A percentile compares a stretch with the other conserved stretches of the same genome.
Conservation (phyloP, 2,329 filamentous ascomycete genomes). For the Chaetothyriales sp. region DNA sequence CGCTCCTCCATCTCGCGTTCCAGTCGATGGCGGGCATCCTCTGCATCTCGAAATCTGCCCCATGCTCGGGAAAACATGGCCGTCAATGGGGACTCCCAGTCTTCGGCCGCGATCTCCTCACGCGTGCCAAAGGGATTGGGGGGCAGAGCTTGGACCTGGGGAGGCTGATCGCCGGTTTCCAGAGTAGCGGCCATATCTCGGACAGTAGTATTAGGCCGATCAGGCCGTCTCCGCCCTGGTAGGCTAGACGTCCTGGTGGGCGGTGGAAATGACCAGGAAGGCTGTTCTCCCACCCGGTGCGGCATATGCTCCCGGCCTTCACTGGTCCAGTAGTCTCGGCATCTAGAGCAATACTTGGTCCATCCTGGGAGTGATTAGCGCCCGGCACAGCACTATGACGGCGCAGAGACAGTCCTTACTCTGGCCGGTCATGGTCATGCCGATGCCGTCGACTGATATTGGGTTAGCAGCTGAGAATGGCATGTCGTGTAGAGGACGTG, state of each 20-base stretch:
- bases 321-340: slow-evolving; percentile 7
- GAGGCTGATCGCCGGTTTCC: neutral
- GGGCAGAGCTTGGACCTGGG: neutral
- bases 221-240: neutral
- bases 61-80: slow-evolving; percentile 15
- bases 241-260: neutral
- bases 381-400: neutral
- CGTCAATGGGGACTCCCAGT: slow-evolving; percentile 15
- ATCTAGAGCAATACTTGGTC: slow-evolving; percentile 18
- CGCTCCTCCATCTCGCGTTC: neutral
- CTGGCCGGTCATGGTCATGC: slow-evolving; percentile 15
- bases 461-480: neutral
- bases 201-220: neutral
- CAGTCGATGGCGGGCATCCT: slow-evolving; percentile 4
- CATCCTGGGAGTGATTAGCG: slow-evolving; percentile 3
- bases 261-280: neutral
- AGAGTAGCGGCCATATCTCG: neutral
- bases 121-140: slow-evolving; percentile 15
- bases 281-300: neutral
- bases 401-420: neutral
- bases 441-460: slow-evolving; percentile 12
- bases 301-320: neutral
- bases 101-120: slow-evolving; percentile 16
- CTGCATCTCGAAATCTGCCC: slow-evolving; percentile 14
- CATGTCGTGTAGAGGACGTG: neutral